phyloP scores from a whole-genome alignment of 495 filamentous ascomycete species.

The Aspergillus indologenus region DNA sequence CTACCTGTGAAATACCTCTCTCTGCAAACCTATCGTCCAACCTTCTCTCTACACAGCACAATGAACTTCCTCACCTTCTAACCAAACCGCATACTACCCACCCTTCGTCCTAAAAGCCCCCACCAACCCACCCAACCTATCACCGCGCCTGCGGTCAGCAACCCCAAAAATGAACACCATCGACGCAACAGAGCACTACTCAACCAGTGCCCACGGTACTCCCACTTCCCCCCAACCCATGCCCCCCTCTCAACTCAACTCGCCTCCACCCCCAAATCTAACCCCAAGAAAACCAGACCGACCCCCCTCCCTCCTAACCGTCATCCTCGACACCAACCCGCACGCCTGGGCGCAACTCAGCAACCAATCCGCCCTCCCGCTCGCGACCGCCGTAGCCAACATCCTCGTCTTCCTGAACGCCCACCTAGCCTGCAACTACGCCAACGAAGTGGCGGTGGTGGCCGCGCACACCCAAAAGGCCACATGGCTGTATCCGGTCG shows the following conservation, averaged over 20 bases:
- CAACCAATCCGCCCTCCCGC: slow-evolving; percentile 62
- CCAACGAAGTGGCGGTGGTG: slow-evolving; percentile 89
- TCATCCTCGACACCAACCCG: slow-evolving; percentile 95
- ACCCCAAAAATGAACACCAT: slow-evolving; percentile 86
- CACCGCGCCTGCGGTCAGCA: no score
- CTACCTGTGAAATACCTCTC: no score
- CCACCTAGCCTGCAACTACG: slow-evolving; percentile 87
- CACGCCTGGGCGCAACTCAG: slow-evolving; percentile 81
- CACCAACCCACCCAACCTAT: not conserved
- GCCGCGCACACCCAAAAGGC: slow-evolving; percentile 83
- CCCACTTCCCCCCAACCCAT: slow-evolving; percentile 15
- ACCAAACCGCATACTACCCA: not conserved
- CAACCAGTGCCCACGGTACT: slow-evolving; percentile 53
- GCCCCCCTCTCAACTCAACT: not conserved
- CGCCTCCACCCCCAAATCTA: not conserved
- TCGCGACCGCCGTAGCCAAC: slow-evolving; percentile 81
- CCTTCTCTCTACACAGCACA: not conserved
- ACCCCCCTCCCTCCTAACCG: slow-evolving; percentile 80
- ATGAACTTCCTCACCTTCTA: not conserved
- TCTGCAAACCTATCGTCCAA: not conserved
- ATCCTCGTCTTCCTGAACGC: slow-evolving; percentile 95
- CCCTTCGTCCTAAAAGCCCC: not conserved
- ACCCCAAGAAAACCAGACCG: slow-evolving; percentile 40
- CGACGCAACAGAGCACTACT: slow-evolving; percentile 85
- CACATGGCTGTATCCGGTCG: slow-evolving; percentile 77